Evolutionary conservation across 1,284 basidiomycete genomes (phyloP).

Genomic region (Cystobasidium sp.): DNA sequence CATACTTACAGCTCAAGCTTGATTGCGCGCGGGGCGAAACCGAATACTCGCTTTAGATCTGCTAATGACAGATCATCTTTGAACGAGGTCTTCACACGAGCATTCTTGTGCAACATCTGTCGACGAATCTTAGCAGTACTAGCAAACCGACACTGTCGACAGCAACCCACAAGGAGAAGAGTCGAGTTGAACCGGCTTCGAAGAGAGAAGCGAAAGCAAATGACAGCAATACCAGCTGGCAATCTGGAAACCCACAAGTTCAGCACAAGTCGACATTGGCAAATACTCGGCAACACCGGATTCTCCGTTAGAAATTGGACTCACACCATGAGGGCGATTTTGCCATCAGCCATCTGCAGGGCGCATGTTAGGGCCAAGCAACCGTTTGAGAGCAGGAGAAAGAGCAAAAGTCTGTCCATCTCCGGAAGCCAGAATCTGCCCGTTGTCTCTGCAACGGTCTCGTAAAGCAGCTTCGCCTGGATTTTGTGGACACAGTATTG

Average conservation of each 20-base stretch:
- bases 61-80: constrained; percentile 3
- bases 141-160: too few species aligned
- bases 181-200: constrained; percentile 22
- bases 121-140: too few species aligned
- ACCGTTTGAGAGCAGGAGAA: constrained; percentile 30
- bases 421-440: constrained; percentile 43
- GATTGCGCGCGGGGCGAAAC: constrained; percentile 15
- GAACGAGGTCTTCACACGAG: constrained; percentile 7
- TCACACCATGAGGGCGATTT: constrained; percentile 29
- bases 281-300: too few species aligned
- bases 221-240: constrained; percentile 6
- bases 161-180: constrained; percentile 14
- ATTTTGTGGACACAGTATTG: constrained; percentile 35
- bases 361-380: constrained; percentile 26
- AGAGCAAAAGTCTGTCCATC: constrained; percentile 36
- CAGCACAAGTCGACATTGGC: not conserved
- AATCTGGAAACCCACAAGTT: not conserved
- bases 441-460: constrained; percentile 28
- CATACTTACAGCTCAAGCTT: constrained; percentile 32
- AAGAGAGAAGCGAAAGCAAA: constrained; percentile 30
- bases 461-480: constrained; percentile 27
- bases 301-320: not conserved
- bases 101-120: constrained; percentile 25
- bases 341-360: constrained; percentile 20
- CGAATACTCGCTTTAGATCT: constrained; percentile 4